Percentiles rank a stretch among this genome's conserved stretches.
Conservation (phyloP, 2,329 filamentous ascomycete species). For the Colletotrichum chlorophyti region DNA sequence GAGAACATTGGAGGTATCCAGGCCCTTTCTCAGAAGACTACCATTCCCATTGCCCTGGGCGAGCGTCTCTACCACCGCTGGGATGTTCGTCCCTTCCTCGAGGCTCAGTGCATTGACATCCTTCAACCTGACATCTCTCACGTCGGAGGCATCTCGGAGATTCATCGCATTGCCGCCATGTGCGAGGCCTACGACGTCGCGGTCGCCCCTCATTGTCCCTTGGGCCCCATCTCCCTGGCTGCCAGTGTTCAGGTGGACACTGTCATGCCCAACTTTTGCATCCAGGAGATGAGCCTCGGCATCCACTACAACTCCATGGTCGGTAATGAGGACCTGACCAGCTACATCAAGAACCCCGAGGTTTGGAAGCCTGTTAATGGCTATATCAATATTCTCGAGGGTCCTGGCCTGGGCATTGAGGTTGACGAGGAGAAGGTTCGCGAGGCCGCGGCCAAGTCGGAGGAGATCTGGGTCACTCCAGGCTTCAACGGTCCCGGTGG, state of each 20-base stretch:
- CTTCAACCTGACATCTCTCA: slow-evolving; percentile 72
- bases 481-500: slow-evolving; percentile 71
- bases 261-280: slow-evolving; percentile 62
- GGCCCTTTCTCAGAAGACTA: slow-evolving; percentile 59
- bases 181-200: slow-evolving; percentile 70
- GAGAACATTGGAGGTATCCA: slow-evolving; percentile 67
- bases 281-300: slow-evolving; percentile 73
- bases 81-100: slow-evolving; percentile 70
- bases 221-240: slow-evolving; percentile 70
- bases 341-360: slow-evolving; percentile 63
- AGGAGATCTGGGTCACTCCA: slow-evolving; percentile 63
- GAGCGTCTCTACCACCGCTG: slow-evolving; percentile 69
- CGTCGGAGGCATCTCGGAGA: slow-evolving; percentile 68
- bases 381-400: slow-evolving; percentile 59
- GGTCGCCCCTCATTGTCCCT: slow-evolving; percentile 68
- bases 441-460: slow-evolving; percentile 55
- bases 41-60: slow-evolving; percentile 67
- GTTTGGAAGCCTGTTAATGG: slow-evolving; percentile 66
- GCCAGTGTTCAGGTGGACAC: slow-evolving; percentile 67
- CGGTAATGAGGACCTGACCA: slow-evolving; percentile 61
- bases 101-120: slow-evolving; percentile 66
- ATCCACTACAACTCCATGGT: slow-evolving; percentile 69
- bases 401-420: slow-evolving; percentile 66
- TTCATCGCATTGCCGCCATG: slow-evolving; percentile 67
- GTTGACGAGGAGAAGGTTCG: slow-evolving; percentile 68